phyloP scores from a whole-genome alignment of 2,329 filamentous ascomycete genomes.

The Tympanopsis confertula region DNA sequence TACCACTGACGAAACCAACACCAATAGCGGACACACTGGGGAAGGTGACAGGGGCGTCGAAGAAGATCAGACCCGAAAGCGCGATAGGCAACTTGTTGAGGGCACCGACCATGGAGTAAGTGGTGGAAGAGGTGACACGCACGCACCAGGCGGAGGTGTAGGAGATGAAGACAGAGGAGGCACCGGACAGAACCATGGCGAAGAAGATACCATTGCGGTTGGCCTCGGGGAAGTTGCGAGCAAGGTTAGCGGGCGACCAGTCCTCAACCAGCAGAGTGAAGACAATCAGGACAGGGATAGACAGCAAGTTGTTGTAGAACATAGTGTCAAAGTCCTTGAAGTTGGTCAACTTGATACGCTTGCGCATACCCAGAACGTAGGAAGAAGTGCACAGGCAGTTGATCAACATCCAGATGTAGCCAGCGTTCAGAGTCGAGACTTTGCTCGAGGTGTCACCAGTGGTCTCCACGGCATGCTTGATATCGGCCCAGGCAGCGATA shows the following conservation, averaged over 20 bases:
- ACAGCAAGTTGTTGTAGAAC: constrained; percentile 99
- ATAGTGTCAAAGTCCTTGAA: constrained; percentile 99
- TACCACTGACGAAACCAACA: constrained; percentile 81
- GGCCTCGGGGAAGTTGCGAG: constrained; percentile 77
- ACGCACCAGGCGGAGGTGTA: constrained; percentile 99
- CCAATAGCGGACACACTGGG: constrained; percentile 84
- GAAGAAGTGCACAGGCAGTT: constrained; percentile 92
- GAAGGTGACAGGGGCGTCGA: constrained; percentile 83
- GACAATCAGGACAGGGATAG: constrained; percentile 79
- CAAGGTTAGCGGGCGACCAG: constrained; percentile 78
- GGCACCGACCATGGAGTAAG: constrained; percentile 96
- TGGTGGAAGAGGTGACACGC: constrained; percentile 90
- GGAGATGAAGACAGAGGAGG: constrained; percentile 95
- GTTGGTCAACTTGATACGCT: constrained; percentile 98
- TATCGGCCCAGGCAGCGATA: constrained; percentile 94
- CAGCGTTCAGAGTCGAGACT: constrained; percentile 81
- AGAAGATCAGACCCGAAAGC: constrained; percentile 84
- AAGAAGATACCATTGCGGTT: constrained; percentile 68
- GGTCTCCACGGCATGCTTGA: constrained; percentile 68
- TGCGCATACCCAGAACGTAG: constrained; percentile 87
- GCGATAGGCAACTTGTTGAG: constrained; percentile 97
- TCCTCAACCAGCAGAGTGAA: constrained; percentile 78
- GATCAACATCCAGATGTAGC: constrained; percentile 95
- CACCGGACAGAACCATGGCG: constrained; percentile 87
- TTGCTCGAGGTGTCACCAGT: constrained; percentile 44